Base-by-base conservation (phyloP, 768 basidiomycete genomes). In the Suillus clintonianus region DNA sequence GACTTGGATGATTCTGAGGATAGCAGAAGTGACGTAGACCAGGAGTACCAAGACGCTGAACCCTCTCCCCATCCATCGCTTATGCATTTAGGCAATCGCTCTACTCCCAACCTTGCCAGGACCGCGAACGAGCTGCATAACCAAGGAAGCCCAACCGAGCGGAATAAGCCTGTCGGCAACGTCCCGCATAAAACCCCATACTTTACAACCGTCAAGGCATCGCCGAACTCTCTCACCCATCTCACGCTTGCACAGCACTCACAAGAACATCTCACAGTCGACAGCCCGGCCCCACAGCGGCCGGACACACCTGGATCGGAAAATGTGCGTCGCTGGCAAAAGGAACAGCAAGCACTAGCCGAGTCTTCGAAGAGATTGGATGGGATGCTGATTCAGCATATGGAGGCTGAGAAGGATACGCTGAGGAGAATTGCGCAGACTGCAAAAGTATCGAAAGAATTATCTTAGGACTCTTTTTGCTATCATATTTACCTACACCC, bases 381-480 rank as follows among this genome's bases (percentile, higher is more conserved):
- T 72, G 92, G 91, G 65, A 84, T 95, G 86, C 77, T 95, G 59
- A 77, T 87, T 60, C 87, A 89, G 73, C 93, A 95, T 72, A 90
- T 94, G 80, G 90, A 91, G 77, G 83, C 88, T 59, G 93, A 95
- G 78, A 88, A 87, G 78, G 89, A 92, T 70, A 88, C 86, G 39
- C 82, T 95, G 69, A 89, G 85, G 78, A 82, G 86, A 77, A 93
- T 95, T 72, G 88, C 93, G 59, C 76, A 72, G 68, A 82, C 77
- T 65, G 74, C 75, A 67, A 76, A 76, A 71, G 76, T 77, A 71
- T 39, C 73, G 45, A 69, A 71, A 45, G 69, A 74, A 30, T 36
- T 56, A 55, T 58, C n/a, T 39, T 57, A 57, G 36, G 13, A 57
- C 55, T 57, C 34, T 13, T 65, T 53, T 48, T 57, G 41, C 32